A percentile compares a stretch with the other conserved stretches of the same genome.
Conservation (phyloP, 108 stramenopile genomes). For the Nitzschia sp. region DNA sequence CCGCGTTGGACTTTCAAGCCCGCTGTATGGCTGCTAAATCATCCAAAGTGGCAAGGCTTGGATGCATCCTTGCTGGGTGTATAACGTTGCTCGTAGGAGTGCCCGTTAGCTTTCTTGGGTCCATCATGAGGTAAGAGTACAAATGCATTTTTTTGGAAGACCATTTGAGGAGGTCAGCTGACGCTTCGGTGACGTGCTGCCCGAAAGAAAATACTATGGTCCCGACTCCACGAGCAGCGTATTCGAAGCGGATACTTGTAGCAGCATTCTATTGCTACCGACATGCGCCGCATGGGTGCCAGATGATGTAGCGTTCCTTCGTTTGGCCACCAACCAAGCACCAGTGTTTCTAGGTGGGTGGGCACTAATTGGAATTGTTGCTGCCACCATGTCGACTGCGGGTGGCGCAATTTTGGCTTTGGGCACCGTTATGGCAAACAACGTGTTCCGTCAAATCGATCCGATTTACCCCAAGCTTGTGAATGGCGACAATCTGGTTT, state of each 20-base stretch:
- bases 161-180: too few species aligned
- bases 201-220: slow-evolving; percentile 48
- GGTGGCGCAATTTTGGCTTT: slow-evolving; percentile 84
- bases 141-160: too few species aligned
- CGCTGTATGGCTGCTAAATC: slow-evolving; percentile 82
- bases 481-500: slow-evolving; percentile 46
- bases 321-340: slow-evolving; percentile 64
- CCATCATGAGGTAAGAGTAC: slow-evolving; percentile 47
- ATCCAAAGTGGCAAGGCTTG: slow-evolving; percentile 48
- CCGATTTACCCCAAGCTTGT: slow-evolving; percentile 33
- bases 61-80: slow-evolving; percentile 62
- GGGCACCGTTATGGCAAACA: slow-evolving; percentile 81
- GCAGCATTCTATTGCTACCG: slow-evolving; percentile 48
- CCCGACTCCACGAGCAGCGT: slow-evolving; percentile 63
- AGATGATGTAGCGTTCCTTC: slow-evolving; percentile 57
- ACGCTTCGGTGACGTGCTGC: too few species aligned
- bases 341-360: slow-evolving; percentile 70
- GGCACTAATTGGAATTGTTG: slow-evolving; percentile 78
- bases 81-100: slow-evolving; percentile 72
- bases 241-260: slow-evolving; percentile 59
- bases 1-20: too few species aligned
- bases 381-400: slow-evolving; percentile 79
- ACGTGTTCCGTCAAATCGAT: slow-evolving; percentile 58
- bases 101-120: slow-evolving; percentile 74
- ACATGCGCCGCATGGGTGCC: slow-evolving; percentile 78